Percentiles rank a stretch among this genome's conserved stretches.
phyloP scores from a whole-genome alignment of 2,329 filamentous ascomycete genomes.

The Chalaropsis ovoidea region DNA sequence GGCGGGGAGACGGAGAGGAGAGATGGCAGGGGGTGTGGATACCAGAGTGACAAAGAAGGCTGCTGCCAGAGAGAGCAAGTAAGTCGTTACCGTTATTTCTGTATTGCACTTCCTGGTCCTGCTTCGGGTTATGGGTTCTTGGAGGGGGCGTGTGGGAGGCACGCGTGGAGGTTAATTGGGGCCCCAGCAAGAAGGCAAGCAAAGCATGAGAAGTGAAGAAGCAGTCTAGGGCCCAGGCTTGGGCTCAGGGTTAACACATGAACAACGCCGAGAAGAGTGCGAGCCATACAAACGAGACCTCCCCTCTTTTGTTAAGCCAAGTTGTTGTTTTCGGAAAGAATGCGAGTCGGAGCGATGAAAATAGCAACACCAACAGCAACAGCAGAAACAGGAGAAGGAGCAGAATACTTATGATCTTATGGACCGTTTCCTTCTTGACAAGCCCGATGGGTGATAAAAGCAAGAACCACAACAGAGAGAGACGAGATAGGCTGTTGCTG shows the following conservation, averaged over 20 bases:
- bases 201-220: not conserved
- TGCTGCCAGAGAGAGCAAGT: not conserved
- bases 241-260: not conserved
- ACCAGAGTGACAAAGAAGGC: not conserved
- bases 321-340: not conserved
- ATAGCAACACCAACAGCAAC: not conserved
- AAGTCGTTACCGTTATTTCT: slow-evolving; percentile 8
- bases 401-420: not conserved
- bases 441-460: too few species aligned
- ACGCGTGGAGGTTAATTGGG: not conserved
- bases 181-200: not conserved
- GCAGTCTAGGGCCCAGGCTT: not conserved
- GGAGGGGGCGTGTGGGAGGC: slow-evolving; percentile 10
- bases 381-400: not conserved
- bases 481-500: too few species aligned
- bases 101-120: not conserved
- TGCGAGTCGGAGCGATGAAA: not conserved
- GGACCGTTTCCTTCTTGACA: too few species aligned
- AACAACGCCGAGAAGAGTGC: slow-evolving; percentile 7
- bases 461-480: too few species aligned
- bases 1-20: not conserved
- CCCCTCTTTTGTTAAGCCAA: not conserved
- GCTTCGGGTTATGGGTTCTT: slow-evolving; percentile 2
- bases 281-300: not conserved
- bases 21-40: not conserved